These are phyloP conservation scores for Apiospora malaysiana DNA, from an alignment of 2,329 filamentous ascomycete genomes.

Conservation along the genomic window DNA sequence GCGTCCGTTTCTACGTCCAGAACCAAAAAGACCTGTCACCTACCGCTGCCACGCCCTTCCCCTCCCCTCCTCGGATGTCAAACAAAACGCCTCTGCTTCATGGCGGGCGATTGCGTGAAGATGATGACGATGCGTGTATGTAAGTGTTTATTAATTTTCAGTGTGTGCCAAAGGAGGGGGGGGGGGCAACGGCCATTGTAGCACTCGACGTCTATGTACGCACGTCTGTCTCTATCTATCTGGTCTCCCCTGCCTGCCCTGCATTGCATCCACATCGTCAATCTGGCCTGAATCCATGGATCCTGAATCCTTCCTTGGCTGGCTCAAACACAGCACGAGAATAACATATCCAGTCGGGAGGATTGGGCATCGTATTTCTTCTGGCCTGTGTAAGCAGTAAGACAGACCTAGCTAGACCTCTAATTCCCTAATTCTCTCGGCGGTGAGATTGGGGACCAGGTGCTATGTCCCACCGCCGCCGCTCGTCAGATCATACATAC, in stretches of 20 bases:
- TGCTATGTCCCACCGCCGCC: neutral
- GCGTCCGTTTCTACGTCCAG: neutral
- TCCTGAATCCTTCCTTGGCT: neutral
- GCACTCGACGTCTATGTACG: neutral
- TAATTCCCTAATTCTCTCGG: neutral
- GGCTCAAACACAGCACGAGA: neutral
- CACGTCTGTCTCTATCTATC: neutral
- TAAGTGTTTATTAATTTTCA: neutral
- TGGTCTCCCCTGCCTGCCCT: too few species aligned
- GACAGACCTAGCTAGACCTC: neutral
- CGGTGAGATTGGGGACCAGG: neutral
- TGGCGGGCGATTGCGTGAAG: slow-evolving; percentile 10
- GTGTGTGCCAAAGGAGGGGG: slow-evolving; percentile 4
- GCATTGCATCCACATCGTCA: neutral
- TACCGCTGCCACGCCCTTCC: neutral
- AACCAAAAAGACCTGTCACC: slow-evolving; percentile 4
- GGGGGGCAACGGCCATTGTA: too few species aligned
- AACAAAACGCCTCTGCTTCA: slow-evolving; percentile 4
- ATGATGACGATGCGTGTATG: slow-evolving; percentile 4
- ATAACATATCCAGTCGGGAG: neutral
- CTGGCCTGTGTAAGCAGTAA: neutral
- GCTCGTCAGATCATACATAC: neutral
- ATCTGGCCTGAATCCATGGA: neutral
- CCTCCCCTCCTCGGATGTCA: neutral
- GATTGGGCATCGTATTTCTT: slow-evolving; percentile 2